phyloP scores from a whole-genome alignment of 495 filamentous ascomycete genomes.

The Baudoinia panamericana region DNA sequence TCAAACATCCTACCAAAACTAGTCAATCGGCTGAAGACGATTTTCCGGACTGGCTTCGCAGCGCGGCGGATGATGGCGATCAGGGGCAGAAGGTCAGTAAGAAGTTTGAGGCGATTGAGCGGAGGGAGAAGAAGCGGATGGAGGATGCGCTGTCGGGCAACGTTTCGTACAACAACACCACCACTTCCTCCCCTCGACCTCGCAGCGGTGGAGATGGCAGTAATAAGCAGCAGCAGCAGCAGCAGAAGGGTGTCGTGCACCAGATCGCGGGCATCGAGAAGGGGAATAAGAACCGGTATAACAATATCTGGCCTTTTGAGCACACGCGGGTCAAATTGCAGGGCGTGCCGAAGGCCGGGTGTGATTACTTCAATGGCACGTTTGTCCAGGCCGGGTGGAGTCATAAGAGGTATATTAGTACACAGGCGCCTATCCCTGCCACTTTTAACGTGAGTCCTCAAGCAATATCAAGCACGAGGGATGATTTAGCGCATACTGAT shows the following conservation, averaged over 20 bases:
- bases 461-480: too few species aligned
- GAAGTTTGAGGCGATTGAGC: constrained; percentile 72
- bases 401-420: constrained; percentile 86
- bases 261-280: constrained; percentile 85
- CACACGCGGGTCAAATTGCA: constrained; percentile 76
- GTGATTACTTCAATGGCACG: constrained; percentile 95
- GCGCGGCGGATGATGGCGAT: constrained; percentile 50
- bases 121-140: constrained; percentile 79
- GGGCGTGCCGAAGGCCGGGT: constrained; percentile 52
- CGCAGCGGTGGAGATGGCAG: constrained; percentile 7
- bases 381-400: constrained; percentile 64
- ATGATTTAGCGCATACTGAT: constrained; percentile 27
- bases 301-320: constrained; percentile 95
- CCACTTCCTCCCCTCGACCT: constrained; percentile 21
- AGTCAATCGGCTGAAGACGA: constrained; percentile 30
- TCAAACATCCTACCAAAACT: constrained; percentile 53
- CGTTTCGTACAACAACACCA: constrained; percentile 40
- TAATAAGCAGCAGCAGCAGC: too few species aligned
- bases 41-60: constrained; percentile 66
- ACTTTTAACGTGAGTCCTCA: constrained; percentile 70
- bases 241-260: constrained; percentile 25
- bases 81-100: constrained; percentile 70
- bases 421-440: constrained; percentile 82
- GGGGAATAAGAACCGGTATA: constrained; percentile 89
- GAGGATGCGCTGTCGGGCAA: constrained; percentile 65